Base-by-base conservation (phyloP, 768 basidiomycete genomes). In the Grammothele lineata region DNA sequence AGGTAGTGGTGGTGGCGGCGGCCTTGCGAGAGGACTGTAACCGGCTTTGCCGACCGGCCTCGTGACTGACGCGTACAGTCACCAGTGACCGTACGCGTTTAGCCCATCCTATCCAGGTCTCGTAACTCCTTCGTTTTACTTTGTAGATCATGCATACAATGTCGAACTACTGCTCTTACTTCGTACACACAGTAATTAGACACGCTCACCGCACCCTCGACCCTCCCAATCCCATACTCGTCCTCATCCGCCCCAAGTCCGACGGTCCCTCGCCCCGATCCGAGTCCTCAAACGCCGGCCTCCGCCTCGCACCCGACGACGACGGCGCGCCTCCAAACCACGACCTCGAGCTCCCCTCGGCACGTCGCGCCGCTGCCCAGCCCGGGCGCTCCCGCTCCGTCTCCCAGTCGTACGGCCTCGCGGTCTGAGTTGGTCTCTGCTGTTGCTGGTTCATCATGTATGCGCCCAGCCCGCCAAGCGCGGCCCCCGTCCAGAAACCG, bases 401-500 rank as follows among this genome's bases (percentile, higher is more conserved):
- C 61, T 87, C 83, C 81, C 82, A 86, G 56, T 83, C 82, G 54
- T 77, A 85, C 37, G 54, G 57, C 55, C 38, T 53, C 62, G 63
- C 56, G 35, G 64, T 65, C 25, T 40, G 52, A 49, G 44, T 51
- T 48, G 30, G 30, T 51, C 58, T 53, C 19, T 59, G 57, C 22
- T 54, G 57, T 35, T 48, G 51, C 18, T 56, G 63, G 58, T 75
- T 83, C 65, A 73, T 69, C 2, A 81, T 56, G 51, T 78, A 77
- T 22, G 80, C 76, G 2, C 82, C 85, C 2, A 87, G 62, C 21
- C 83, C 85, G 6, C 90, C 93, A 1, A 86, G 57, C 1, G 80
- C 77, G 6, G 87, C 80, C 3, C 92, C 92, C 1, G 87, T 84
- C 87, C 84, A 93, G 62, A 95, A 93, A 3, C 91, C 91, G 10